Conservation (phyloP, 1,284 basidiomycete genomes). For the Porodaedalea pini region DNA sequence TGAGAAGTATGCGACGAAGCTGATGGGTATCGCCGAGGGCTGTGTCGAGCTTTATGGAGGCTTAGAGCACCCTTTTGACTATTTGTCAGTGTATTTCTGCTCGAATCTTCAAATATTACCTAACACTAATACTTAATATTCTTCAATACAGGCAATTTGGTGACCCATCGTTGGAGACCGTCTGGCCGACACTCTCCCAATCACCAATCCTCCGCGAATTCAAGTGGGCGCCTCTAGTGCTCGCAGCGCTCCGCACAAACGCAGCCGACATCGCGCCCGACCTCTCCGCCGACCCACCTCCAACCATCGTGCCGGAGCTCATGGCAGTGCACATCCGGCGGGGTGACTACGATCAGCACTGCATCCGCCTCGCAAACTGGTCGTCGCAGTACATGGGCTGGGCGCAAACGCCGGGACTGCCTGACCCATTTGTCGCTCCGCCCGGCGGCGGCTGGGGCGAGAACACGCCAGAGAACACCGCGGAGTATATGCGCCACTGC, state of each 20-base stretch:
- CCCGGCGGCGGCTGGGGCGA: constrained; percentile 16
- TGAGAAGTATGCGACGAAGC: constrained; percentile 16
- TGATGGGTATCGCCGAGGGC: constrained; percentile 10
- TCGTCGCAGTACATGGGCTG: constrained; percentile 39
- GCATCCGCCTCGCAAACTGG: constrained; percentile 42
- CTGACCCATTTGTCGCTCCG: constrained; percentile 35
- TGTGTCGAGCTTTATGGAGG: constrained; percentile 19
- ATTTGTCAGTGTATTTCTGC: background rate
- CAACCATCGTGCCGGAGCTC: constrained; percentile 35
- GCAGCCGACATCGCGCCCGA: constrained; percentile 6
- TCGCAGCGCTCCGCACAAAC: constrained; percentile 17
- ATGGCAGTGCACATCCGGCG: constrained; percentile 58
- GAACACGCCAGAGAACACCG: constrained; percentile 20
- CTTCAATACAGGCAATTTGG: constrained; percentile 9
- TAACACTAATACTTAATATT: constrained; percentile 1
- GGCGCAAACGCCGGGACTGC: constrained; percentile 39
- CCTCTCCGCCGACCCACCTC: constrained; percentile 18
- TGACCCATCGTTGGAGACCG: constrained; percentile 9
- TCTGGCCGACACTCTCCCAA: constrained; percentile 35
- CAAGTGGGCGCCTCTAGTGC: constrained; percentile 39
- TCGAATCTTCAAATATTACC: background rate
- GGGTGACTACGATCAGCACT: constrained; percentile 57
- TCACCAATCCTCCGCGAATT: constrained; percentile 37
- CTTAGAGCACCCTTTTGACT: constrained; percentile 14
- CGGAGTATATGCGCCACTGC: constrained; percentile 38